Percentiles rank a stretch among this genome's conserved stretches.
Evolutionary conservation across 139 green algal genomes (phyloP).

Genomic region (Coelastrella sp.): DNA sequence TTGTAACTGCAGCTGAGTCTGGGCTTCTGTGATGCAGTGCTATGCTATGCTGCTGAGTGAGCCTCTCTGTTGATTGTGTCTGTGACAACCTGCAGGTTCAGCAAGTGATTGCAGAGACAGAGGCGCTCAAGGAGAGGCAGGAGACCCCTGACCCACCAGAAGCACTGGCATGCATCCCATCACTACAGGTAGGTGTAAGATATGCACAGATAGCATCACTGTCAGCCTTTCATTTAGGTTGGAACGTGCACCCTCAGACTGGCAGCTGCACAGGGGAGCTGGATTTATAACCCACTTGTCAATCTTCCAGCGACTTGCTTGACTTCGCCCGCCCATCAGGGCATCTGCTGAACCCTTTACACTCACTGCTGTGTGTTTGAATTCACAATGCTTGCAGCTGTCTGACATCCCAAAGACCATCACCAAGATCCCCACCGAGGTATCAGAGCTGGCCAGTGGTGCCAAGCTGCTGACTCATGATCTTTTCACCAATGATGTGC

Average conservation of each 20-base stretch:
- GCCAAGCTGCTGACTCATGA: conserved; percentile 94
- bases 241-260: too few relatives aligned
- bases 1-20: too few relatives aligned
- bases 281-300: too few relatives aligned
- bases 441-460: conserved; percentile 59
- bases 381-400: conserved; percentile 53
- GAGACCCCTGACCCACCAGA: conserved; percentile 96
- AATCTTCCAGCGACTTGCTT: too few relatives aligned
- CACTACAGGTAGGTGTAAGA: conserved; percentile 61
- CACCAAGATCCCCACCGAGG: conserved; percentile 82
- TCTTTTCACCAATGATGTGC: conserved; percentile 98
- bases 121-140: conserved; percentile 92
- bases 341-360: background rate
- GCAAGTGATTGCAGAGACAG: conserved; percentile 76
- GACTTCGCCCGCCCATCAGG: too few relatives aligned
- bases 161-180: conserved; percentile 89
- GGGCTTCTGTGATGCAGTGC: background rate
- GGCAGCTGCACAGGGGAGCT: too few relatives aligned
- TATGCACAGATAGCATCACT: too few relatives aligned
- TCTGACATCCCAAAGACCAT: conserved; percentile 92
- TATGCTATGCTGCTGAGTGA: background rate
- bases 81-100: conserved; percentile 51
- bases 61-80: too few relatives aligned
- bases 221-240: background rate
- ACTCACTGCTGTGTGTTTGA: background rate